Conservation (phyloP, 805 yeast genomes). For the Tetrapisispora taiwanensis region DNA sequence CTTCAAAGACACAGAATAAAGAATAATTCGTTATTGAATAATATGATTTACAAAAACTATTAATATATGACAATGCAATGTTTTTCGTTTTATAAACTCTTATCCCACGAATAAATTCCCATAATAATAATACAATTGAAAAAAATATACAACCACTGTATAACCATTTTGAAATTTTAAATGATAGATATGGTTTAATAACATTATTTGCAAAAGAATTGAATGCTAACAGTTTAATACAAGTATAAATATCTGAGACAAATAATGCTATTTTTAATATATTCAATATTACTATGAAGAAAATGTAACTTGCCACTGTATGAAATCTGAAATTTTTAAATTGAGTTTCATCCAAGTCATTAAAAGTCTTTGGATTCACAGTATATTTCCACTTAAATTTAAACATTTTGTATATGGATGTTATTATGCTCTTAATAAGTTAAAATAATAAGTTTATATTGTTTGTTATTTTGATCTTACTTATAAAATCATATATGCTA, state of each 20-base stretch:
- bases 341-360: constrained; percentile 16
- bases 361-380: constrained; percentile 20
- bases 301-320: constrained; percentile 15
- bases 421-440: background rate
- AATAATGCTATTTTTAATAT: constrained; percentile 45
- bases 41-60: constrained; percentile 47
- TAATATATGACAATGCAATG: constrained; percentile 61
- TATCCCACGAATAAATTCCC: constrained; percentile 50
- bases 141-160: constrained; percentile 72
- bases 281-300: constrained; percentile 26
- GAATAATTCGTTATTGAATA: constrained; percentile 51
- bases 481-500: too few relatives aligned
- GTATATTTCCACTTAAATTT: constrained; percentile 17
- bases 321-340: constrained; percentile 16
- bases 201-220: constrained; percentile 55
- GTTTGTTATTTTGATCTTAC: too few relatives aligned
- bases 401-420: constrained; percentile 6
- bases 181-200: constrained; percentile 38
- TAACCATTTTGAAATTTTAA: constrained; percentile 54
- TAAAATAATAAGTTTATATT: too few relatives aligned
- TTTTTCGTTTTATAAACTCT: constrained; percentile 48
- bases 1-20: constrained; percentile 62
- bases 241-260: constrained; percentile 69
- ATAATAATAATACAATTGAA: constrained; percentile 47
- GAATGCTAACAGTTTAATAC: constrained; percentile 62